Conservation (phyloP, 345 rosid genomes). For the Brassica carinata region DNA sequence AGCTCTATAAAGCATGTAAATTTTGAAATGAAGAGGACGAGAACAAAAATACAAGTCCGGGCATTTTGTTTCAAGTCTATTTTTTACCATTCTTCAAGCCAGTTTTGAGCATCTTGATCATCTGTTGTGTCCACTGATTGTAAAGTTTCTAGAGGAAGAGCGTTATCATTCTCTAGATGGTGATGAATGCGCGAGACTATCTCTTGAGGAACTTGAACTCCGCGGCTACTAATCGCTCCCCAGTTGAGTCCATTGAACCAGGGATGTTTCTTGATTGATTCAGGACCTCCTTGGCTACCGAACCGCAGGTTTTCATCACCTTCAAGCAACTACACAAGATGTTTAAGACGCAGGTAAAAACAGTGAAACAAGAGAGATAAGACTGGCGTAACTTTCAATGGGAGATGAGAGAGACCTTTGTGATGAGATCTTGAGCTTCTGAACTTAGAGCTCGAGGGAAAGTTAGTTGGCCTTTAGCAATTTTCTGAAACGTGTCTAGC, state of each 20-base stretch:
- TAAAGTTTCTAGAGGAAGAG: constrained; percentile 40
- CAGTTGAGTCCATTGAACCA: constrained; percentile 75
- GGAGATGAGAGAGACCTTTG: constrained; percentile 65
- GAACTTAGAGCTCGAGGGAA: constrained; percentile 58
- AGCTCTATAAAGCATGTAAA: constrained; percentile 6
- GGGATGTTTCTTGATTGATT: constrained; percentile 64
- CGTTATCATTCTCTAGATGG: constrained; percentile 46
- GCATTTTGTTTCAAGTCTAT: background rate
- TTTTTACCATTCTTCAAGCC: constrained; percentile 84
- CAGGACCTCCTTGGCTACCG: constrained; percentile 68
- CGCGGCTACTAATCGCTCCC: constrained; percentile 53
- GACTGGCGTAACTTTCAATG: constrained; percentile 1
- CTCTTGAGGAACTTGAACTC: constrained; percentile 61
- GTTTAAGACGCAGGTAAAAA: constrained; percentile 5
- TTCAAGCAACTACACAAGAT: constrained; percentile 62
- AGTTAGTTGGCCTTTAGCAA: constrained; percentile 72
- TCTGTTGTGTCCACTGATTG: constrained; percentile 50
- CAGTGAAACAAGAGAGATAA: background rate
- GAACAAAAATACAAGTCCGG: background rate
- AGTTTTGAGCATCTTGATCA: constrained; percentile 55
- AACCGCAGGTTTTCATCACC: constrained; percentile 70
- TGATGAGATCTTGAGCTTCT: constrained; percentile 73
- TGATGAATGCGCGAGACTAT: constrained; percentile 57
- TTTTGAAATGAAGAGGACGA: background rate
- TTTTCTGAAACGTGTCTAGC: constrained; percentile 69